Evolutionary conservation across 768 basidiomycete genomes (phyloP), one percentile per base, ranked within the genome.

Genomic region (Boletus vinaceobasis): DNA sequence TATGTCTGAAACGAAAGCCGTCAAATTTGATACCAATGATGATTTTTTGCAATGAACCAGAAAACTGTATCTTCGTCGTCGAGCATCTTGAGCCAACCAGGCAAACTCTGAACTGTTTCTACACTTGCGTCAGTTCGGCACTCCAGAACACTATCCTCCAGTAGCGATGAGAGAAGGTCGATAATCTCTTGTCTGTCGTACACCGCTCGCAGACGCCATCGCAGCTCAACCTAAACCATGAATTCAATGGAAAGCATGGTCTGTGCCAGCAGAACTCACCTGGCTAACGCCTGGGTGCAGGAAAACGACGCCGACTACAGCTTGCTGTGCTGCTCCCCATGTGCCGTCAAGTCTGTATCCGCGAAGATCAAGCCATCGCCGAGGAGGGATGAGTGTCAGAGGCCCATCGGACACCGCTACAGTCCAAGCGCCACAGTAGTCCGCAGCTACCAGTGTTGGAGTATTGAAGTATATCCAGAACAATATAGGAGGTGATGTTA

Each of bases 331-430:
- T n/a, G 86, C 80, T 51, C 82, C 78, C 90, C 90, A 93, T 36
- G 80, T 77, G 53, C 85, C 83, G 10, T 71, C 66, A 35, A 90
- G 72, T 61, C 75, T 83, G 15, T 62, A 61, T 4, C 90, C 90
- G n/a, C 74, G 73, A 51, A 90, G 79, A 65, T 90, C 87, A 38
- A 89, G 70, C 90, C 90, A 92, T 17, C 90, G 82, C 33, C 89
- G 78, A 39, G 90, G 90, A 50, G 84, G 78, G 15, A 84, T 58
- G 59, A 80, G 71, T 43, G 66, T 72, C 75, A 65, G 8, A 72
- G 81, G 45, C 68, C 65, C 58, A 45, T 77, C 71, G n/a, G 77
- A 80, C 32, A 81, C 71, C 11, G 71, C 64, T 36, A 88, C 82
- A 2, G 80, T 78, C 88, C 86, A 89, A 23, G 74, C 59, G 42